Base-by-base conservation (phyloP, 2,329 filamentous ascomycete species). In the Fusarium luffae region DNA sequence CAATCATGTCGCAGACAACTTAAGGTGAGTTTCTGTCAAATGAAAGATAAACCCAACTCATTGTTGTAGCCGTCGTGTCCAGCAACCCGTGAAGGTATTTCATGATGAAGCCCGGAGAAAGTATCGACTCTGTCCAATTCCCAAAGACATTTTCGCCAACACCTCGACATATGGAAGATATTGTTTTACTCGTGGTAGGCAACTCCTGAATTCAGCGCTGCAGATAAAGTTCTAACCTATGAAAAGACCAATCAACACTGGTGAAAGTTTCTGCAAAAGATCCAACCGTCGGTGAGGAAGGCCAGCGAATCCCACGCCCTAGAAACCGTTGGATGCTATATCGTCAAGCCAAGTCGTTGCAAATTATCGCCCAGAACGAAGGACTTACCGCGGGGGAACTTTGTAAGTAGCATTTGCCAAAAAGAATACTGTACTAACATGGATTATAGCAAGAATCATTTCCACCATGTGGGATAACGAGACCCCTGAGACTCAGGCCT, bases 291-390 rank as follows among this genome's bases (percentile, higher is more conserved):
- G 48, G 40, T 19, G 34, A 51, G 34, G 32, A 41, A 4, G 51
- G 47, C 27, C 66, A 64, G 2, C 51, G 37, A 21, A 75, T 79
- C 28, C 75, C 75, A 28, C 76, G 77, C 7, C 76, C 77, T 5
- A 68, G 72, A 37, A 80, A 80, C 47, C 69, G 72, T 30, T 80
- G 75, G 73, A 79, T 79, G 44, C 66, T 80, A 4, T 80, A 79
- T 49, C 77, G 78, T 14, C 74, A 77, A 28, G 63, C 74, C 9
- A 74, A 74, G 14, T 75, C 72, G 5, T 63, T 66, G 13, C 64
- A 73, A 25, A 54, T 80, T 25, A 69, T 61, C 13, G 57, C 70
- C 14, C 57, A 58, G 10, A 60, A 75, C 49, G 72, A 75, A 9
- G 66, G 63, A 1, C 69, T 77, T n/a, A 76, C 74, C 9, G 75